Conservation (phyloP, 495 filamentous ascomycete genomes). For the Aspergillus leporis region DNA sequence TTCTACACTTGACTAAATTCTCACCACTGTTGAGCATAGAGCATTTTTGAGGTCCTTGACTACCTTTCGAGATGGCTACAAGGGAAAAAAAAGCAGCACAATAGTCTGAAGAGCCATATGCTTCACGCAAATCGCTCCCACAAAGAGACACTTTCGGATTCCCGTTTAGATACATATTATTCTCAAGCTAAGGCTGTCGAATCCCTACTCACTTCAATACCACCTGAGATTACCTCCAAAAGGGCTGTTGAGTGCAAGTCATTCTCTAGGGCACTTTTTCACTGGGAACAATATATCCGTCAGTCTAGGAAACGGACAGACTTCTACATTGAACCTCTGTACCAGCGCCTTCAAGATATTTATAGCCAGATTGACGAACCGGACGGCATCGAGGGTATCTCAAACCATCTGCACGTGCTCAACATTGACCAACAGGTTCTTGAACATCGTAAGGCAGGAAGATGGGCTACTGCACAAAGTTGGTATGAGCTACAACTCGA, state of each 20-base stretch:
- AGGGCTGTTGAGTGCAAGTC: slow-evolving; percentile 90
- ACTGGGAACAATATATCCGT: slow-evolving; percentile 89
- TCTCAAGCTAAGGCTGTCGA: slow-evolving; percentile 63
- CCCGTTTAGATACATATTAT: slow-evolving; percentile 42
- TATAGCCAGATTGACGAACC: slow-evolving; percentile 98
- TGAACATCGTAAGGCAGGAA: slow-evolving; percentile 87
- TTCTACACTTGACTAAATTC: background rate
- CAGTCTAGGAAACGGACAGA: slow-evolving; percentile 47
- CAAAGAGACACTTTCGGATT: slow-evolving; percentile 36
- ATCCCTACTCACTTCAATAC: slow-evolving; percentile 65
- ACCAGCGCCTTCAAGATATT: slow-evolving; percentile 82
- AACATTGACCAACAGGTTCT: slow-evolving; percentile 89
- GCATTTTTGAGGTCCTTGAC: slow-evolving; percentile 86
- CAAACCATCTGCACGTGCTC: slow-evolving; percentile 74
- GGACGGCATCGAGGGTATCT: slow-evolving; percentile 94
- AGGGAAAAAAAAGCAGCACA: slow-evolving; percentile 66
- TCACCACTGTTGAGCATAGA: slow-evolving; percentile 45
- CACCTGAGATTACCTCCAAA: slow-evolving; percentile 79
- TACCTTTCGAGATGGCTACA: slow-evolving; percentile 90
- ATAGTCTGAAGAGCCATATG: slow-evolving; percentile 34
- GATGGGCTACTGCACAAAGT: slow-evolving; percentile 96
- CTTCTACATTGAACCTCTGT: slow-evolving; percentile 56
- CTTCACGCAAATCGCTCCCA: slow-evolving; percentile 39
- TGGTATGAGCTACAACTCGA: slow-evolving; percentile 93
- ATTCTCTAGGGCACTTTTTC: slow-evolving; percentile 86